phyloP scores from a whole-genome alignment of 73 alveolate species.

The Tetrahymena thermophila region DNA sequence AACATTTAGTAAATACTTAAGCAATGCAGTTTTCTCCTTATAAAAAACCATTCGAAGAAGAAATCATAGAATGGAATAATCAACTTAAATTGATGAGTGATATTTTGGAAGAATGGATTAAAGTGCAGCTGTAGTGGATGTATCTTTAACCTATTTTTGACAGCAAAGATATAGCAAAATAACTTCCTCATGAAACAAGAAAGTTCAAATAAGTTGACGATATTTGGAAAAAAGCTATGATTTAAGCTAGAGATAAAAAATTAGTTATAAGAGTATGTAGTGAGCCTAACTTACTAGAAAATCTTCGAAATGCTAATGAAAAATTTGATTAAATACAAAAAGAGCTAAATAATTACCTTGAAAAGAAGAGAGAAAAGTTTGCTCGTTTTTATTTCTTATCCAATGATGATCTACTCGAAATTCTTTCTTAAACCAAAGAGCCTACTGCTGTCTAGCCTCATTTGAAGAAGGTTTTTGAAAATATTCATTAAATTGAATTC shows the following conservation, averaged over 20 bases:
- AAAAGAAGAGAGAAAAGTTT: constrained; percentile 83
- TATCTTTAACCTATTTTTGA: constrained; percentile 93
- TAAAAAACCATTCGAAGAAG: constrained; percentile 99
- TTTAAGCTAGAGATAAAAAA: constrained; percentile 82
- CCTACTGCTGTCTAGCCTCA: constrained; percentile 95
- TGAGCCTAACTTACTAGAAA: constrained; percentile 80
- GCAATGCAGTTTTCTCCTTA: constrained; percentile 99
- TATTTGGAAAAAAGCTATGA: constrained; percentile 84
- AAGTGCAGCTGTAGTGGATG: constrained; percentile 96
- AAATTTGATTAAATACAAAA: constrained; percentile 84
- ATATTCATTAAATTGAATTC: constrained; percentile 68
- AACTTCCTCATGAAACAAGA: constrained; percentile 91
- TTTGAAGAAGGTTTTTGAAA: constrained; percentile 89
- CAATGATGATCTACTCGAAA: constrained; percentile 96
- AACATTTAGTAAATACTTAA: constrained; percentile 96
- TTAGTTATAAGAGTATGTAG: constrained; percentile 79
- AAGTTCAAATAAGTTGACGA: constrained; percentile 88
- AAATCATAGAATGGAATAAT: constrained; percentile 97
- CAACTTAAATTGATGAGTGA: constrained; percentile 95
- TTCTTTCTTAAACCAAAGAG: constrained; percentile 97
- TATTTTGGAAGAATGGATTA: constrained; percentile 99
- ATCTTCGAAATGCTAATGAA: constrained; percentile 81
- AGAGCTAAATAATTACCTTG: constrained; percentile 97
- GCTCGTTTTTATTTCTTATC: constrained; percentile 95
- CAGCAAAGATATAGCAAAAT: constrained; percentile 91